Evolutionary conservation across 495 filamentous ascomycete species (phyloP), one percentile per base, ranked within the genome.

Genomic region (Parathielavia appendiculata): DNA sequence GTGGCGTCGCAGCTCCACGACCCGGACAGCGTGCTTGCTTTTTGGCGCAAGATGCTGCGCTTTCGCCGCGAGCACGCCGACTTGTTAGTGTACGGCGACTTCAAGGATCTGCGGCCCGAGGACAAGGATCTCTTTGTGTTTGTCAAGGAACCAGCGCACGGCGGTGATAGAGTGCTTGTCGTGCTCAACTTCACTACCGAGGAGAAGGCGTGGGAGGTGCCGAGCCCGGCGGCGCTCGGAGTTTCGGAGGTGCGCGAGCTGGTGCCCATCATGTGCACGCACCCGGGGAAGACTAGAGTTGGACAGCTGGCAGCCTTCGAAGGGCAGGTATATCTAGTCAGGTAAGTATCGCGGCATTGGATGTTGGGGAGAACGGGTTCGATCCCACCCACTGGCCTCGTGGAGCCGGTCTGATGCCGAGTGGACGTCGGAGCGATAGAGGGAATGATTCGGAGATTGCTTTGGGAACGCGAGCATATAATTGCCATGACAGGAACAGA

Each of bases 61-160:
- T 50, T 79, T 22, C 72, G 81, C 2, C 74, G 73, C 57, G 43
- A 62, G 20, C 63, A 78, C 45, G 65, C 62, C 30, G 69, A 76
- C 36, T 50, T 80, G 20, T 73, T 81, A 46, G 71, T 76, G 22
- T 69, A 79, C 45, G 78, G 76, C 17, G 57, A 71, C 7, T 81
- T 81, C 51, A 62, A 69, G 12, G 61, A 77, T 13, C 63, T 78
- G 22, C 63, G 73, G 51, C 60, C 60, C 7, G 61, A 69, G 9
- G 63, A 74, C 34, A 61, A 74, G 45, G 52, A 73, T 34, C 70
- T 74, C 20, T 76, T 79, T 59, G 67, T 76, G 10, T 78, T 75
- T 57, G 66, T 61, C 1, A 78, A 78, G 60, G 71, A 55, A 41
- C 46, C 52, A 23, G 35, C 39, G 17, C 39, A 56, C 14, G 53